Evolutionary conservation across 805 yeast species (phyloP).

Genomic region (Lipomyces spencermartinsiae): DNA sequence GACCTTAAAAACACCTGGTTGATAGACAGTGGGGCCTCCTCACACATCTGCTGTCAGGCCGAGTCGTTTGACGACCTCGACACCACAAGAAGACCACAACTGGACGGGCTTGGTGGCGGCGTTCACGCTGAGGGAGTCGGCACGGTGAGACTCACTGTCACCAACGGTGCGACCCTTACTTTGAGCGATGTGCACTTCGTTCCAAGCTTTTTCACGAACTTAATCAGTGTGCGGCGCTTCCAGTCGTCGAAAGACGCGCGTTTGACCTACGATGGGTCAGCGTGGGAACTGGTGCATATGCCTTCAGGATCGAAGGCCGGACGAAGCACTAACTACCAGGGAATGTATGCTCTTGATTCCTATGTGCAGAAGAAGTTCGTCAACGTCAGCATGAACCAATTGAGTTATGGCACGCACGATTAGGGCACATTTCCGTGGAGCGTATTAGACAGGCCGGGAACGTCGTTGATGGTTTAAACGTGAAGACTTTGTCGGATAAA

Average conservation of each 20-base stretch:
- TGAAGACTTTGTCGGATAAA: too few relatives aligned
- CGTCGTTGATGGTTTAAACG: too few relatives aligned
- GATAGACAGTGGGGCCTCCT: not conserved
- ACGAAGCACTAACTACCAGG: too few relatives aligned
- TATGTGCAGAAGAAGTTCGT: too few relatives aligned
- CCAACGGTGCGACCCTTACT: not conserved
- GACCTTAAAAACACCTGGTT: not conserved
- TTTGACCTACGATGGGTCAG: not conserved
- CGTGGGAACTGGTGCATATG: too few relatives aligned
- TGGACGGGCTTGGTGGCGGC: not conserved
- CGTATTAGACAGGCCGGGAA: too few relatives aligned
- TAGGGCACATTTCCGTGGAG: too few relatives aligned
- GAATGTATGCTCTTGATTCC: too few relatives aligned
- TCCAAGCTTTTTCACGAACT: not conserved
- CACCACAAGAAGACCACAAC: not conserved
- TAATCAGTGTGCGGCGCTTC: not conserved
- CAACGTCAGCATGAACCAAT: too few relatives aligned
- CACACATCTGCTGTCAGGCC: constrained; percentile 1
- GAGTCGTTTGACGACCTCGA: not conserved
- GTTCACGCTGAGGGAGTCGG: not conserved
- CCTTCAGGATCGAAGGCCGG: too few relatives aligned
- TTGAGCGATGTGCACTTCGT: not conserved
- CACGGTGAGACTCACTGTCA: not conserved
- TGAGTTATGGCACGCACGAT: too few relatives aligned
- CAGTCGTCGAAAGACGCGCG: constrained; percentile 4